Evolutionary conservation across 2,329 filamentous ascomycete genomes (phyloP).

Genomic region (Mycogone perniciosa): DNA sequence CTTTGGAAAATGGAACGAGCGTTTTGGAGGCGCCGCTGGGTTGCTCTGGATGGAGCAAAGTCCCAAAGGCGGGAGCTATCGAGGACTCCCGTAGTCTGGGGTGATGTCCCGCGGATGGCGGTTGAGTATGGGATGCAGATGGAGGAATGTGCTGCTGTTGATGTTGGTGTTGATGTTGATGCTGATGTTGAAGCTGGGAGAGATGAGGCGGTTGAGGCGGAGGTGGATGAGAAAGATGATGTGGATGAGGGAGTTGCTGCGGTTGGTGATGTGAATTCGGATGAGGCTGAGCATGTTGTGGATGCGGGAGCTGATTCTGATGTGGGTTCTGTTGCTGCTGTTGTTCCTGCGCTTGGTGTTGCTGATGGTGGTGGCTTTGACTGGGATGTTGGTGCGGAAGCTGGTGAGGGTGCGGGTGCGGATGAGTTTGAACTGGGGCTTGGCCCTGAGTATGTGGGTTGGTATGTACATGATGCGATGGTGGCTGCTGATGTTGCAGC

Average conservation of each 20-base stretch:
- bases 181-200: constrained; percentile 6
- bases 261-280: neutral
- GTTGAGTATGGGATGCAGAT: neutral
- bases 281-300: neutral
- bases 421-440: constrained; percentile 13
- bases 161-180: constrained; percentile 9
- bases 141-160: constrained; percentile 4
- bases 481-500: constrained; percentile 13
- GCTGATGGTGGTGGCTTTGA: constrained; percentile 11
- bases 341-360: constrained; percentile 10
- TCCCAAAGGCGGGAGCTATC: constrained; percentile 13
- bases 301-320: neutral
- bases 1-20: constrained; percentile 25
- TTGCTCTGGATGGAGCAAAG: constrained; percentile 2
- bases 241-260: neutral
- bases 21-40: constrained; percentile 14
- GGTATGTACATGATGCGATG: constrained; percentile 15
- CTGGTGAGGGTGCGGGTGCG: constrained; percentile 21
- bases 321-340: neutral
- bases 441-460: constrained; percentile 15
- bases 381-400: constrained; percentile 5
- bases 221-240: constrained; percentile 7
- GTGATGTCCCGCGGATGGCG: constrained; percentile 10
- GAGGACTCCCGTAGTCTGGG: constrained; percentile 20
- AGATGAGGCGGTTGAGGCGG: constrained; percentile 4